Conservation (phyloP, 306 rosid genomes). For the Glycine soja region DNA sequence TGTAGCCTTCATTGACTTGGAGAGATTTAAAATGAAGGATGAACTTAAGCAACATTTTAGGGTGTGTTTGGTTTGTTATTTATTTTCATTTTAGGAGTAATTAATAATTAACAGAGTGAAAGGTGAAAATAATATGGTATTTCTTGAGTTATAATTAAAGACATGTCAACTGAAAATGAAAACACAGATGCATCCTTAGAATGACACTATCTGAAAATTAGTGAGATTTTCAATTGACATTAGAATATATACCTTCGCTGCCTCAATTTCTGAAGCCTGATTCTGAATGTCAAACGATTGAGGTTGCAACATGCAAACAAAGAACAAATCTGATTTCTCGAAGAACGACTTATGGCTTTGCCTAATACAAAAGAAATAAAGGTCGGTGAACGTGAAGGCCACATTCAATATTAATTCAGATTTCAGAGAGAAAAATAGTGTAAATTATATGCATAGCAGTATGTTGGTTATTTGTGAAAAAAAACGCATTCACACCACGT, state of each 20-base stretch:
- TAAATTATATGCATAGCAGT: conserved; percentile 3
- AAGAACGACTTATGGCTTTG: conserved; percentile 81
- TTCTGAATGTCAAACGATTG: conserved; percentile 59
- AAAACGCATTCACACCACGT: conserved; percentile 11
- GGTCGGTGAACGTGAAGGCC: conserved; percentile 5
- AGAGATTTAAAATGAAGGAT: not conserved
- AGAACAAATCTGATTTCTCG: conserved; percentile 73
- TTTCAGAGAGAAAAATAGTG: conserved; percentile 10
- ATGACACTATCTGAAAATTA: conserved; percentile 18
- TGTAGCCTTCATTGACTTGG: conserved; percentile 6
- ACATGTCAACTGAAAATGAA: not conserved
- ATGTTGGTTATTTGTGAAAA: not conserved
- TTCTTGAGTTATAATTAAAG: not conserved
- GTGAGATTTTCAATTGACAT: conserved; percentile 4
- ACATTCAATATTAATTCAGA: not conserved
- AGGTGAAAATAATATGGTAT: not conserved
- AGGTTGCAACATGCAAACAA: conserved; percentile 81
- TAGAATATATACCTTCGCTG: conserved; percentile 64
- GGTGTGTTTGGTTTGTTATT: not conserved
- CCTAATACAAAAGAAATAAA: conserved; percentile 60
- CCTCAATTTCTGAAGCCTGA: conserved; percentile 71
- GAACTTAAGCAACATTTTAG: not conserved
- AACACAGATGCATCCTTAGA: not conserved
- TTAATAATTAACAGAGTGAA: not conserved
- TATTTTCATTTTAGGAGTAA: not conserved